A percentile compares a stretch with the other conserved stretches of the same genome.
Evolutionary conservation across 2,329 filamentous ascomycete genomes (phyloP).

Genomic region (Hyphodiscus sp.): DNA sequence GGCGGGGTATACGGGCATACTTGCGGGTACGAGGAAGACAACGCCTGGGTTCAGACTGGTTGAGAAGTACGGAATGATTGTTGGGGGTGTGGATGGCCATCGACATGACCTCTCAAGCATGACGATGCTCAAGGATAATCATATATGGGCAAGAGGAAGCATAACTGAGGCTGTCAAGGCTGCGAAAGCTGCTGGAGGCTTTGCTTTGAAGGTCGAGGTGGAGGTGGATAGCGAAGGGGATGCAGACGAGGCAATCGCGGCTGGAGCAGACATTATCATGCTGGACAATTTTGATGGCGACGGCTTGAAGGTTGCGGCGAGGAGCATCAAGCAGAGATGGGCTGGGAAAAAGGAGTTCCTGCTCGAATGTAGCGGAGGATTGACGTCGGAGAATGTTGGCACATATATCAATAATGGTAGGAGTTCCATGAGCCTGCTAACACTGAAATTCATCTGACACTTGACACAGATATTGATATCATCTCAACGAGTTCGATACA

Average conservation of each 20-base stretch:
- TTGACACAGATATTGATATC: conserved; percentile 72
- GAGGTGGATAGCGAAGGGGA: conserved; percentile 85
- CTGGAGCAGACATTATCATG: conserved; percentile 95
- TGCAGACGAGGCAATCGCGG: conserved; percentile 83
- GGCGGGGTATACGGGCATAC: conserved; percentile 70
- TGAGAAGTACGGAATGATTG: conserved; percentile 96
- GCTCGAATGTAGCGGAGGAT: conserved; percentile 85
- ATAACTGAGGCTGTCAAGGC: conserved; percentile 82
- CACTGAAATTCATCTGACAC: conserved; percentile 17
- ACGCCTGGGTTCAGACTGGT: conserved; percentile 92
- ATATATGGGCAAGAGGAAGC: conserved; percentile 84
- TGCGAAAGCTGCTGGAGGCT: conserved; percentile 78
- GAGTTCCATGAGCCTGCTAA: conserved; percentile 27
- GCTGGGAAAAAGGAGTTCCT: conserved; percentile 66
- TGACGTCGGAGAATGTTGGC: conserved; percentile 78
- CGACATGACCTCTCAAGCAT: conserved; percentile 86
- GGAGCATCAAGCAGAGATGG: conserved; percentile 74
- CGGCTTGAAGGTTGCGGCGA: conserved; percentile 68
- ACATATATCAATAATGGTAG: conserved; percentile 68
- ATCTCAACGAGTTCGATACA: conserved; percentile 96
- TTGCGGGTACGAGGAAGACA: conserved; percentile 96
- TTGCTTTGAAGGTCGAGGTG: conserved; percentile 91
- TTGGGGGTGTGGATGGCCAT: conserved; percentile 88
- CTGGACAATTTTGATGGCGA: conserved; percentile 88
- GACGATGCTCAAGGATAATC: conserved; percentile 99